phyloP scores from a whole-genome alignment of 2,329 filamentous ascomycete genomes.

The Coniochaeta prunicola region DNA sequence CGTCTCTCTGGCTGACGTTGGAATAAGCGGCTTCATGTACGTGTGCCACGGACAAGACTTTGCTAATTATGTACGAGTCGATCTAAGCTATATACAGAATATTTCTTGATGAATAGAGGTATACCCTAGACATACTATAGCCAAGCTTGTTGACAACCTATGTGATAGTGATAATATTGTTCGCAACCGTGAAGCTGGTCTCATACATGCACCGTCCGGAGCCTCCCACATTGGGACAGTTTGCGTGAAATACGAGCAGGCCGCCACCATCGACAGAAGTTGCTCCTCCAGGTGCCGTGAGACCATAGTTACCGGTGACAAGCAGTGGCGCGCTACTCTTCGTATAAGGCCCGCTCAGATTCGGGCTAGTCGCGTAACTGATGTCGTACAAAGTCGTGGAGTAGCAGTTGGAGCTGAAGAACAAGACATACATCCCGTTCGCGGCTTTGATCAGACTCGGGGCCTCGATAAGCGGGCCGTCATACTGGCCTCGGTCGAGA shows the following conservation, averaged over 20 bases:
- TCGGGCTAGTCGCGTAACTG: slow-evolving; percentile 45
- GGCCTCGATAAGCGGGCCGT: slow-evolving; percentile 54
- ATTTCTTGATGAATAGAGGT: not conserved
- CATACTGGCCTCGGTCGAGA: slow-evolving; percentile 33
- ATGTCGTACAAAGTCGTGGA: slow-evolving; percentile 47
- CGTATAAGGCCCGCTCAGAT: slow-evolving; percentile 28
- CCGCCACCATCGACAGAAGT: slow-evolving; percentile 3
- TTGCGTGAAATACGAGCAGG: slow-evolving; percentile 13
- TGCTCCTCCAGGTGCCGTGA: slow-evolving; percentile 33
- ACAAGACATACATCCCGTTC: slow-evolving; percentile 49
- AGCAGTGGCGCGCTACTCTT: slow-evolving; percentile 24
- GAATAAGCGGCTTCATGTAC: not conserved
- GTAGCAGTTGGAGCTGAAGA: slow-evolving; percentile 56
- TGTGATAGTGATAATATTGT: not conserved
- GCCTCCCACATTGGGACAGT: slow-evolving; percentile 7
- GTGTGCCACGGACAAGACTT: not conserved
- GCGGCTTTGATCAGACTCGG: slow-evolving; percentile 41
- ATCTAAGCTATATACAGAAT: not conserved
- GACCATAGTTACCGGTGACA: slow-evolving; percentile 26
- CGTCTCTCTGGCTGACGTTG: not conserved
- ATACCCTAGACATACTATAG: not conserved
- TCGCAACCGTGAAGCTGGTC: not conserved
- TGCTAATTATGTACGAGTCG: not conserved
- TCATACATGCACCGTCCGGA: slow-evolving; percentile 13
- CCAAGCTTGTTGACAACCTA: not conserved